Percentiles rank a stretch among this genome's conserved stretches.
Evolutionary conservation across 441 rosid genomes (phyloP).

Genomic region (Metrosideros polymorpha): DNA sequence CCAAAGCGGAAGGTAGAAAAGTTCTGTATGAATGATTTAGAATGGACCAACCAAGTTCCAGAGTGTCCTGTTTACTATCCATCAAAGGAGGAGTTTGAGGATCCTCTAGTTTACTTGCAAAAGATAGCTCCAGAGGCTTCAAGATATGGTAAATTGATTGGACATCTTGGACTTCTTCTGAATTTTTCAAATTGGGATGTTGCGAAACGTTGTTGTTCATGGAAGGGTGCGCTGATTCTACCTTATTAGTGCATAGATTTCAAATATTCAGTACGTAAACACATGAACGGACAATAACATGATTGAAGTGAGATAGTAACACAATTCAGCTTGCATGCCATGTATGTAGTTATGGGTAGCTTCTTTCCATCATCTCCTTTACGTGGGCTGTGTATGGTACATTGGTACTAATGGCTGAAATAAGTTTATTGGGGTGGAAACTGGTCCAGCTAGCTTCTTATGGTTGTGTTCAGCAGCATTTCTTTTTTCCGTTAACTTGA

Average conservation of each 20-base stretch:
- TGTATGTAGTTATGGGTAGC: neutral
- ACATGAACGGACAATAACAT: neutral
- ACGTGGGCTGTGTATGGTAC: too few relatives aligned
- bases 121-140: constrained; percentile 97
- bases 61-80: constrained; percentile 95
- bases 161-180: neutral
- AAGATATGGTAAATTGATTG: constrained; percentile 56
- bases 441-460: neutral
- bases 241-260: neutral
- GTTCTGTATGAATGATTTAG: constrained; percentile 61
- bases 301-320: neutral
- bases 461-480: neutral
- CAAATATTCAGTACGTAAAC: neutral
- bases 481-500: neutral
- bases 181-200: neutral
- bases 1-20: constrained; percentile 66
- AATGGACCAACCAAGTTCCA: constrained; percentile 84
- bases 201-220: neutral
- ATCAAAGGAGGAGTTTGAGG: constrained; percentile 92
- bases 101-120: constrained; percentile 87
- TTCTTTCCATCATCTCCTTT: neutral
- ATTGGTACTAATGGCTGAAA: neutral
- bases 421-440: neutral
- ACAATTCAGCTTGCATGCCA: neutral
- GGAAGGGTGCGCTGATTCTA: neutral